Base-by-base conservation (phyloP, 2,329 filamentous ascomycete genomes). In the Zalaria sp. region DNA sequence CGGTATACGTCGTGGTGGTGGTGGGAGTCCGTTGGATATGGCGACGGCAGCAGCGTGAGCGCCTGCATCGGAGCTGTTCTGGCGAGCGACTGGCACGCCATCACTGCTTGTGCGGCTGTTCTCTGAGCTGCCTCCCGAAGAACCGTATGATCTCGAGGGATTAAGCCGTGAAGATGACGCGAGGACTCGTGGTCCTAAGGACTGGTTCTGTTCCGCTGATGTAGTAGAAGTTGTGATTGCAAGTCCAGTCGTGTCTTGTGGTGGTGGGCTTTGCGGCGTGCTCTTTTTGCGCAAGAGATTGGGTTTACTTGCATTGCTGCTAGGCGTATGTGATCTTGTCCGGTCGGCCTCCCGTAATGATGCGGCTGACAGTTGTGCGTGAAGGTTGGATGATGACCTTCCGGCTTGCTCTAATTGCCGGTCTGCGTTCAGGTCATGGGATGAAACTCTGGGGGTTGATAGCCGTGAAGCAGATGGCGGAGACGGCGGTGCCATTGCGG, bases 281-380 rank as follows among this genome's bases (percentile, higher is more conserved):
- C 34, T 44, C 35, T 46, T 49, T 43, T 49, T 51, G 27, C 45
- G 44, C 34, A 46, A 29, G 4, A 50, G 28, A 25, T 49, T 49
- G 35, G 50, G 46, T 29, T 40, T 43, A 32, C 44, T 46, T 11
- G 41, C 35, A 11, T 40, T 42, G 37, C 43, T 38, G 38, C 41
- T 45, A 8, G 44, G 38, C 29, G 41, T 35, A 35, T 42, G 43
- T 25, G 49, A 47, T 18, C 31, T 39, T 18, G 49, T 43, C 37
- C 49, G 50, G 11, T 50, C 46, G 27, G 50, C 48, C 47, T 56
- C 51, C 35, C 55, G 52, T n/a, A 61, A 39, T n/a, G 55, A 53
- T 40, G 57, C 55, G 38, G 56, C 56, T 25, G 56, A 59, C 9
- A 52, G 52, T 11, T 57, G 53, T 8, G 57, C 57, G 40, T 54